Percentiles rank a stretch among this genome's conserved stretches.
phyloP scores from a whole-genome alignment of 2,329 filamentous ascomycete species.

The Grosmannia penicillata region DNA sequence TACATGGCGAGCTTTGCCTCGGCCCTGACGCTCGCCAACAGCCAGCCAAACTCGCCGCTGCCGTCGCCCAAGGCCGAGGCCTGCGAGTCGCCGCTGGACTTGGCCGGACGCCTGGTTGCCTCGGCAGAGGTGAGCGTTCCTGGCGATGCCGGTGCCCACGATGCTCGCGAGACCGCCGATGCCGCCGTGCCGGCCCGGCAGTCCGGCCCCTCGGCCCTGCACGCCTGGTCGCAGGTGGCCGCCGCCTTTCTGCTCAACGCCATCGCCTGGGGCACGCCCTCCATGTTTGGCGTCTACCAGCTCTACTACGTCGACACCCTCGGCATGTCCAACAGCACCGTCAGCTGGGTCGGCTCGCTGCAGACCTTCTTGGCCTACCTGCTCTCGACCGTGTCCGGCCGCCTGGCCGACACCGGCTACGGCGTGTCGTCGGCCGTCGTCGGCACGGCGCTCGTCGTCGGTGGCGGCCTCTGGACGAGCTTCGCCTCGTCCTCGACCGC shows the following conservation, averaged over 20 bases:
- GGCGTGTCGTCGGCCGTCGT: constrained; percentile 23
- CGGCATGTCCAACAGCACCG: constrained; percentile 18
- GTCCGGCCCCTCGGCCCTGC: not conserved
- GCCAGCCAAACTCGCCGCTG: not conserved
- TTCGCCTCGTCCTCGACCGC: not conserved
- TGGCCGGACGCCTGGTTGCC: not conserved
- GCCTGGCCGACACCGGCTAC: constrained; percentile 35
- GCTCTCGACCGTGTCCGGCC: constrained; percentile 31
- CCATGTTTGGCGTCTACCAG: constrained; percentile 34
- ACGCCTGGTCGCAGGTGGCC: constrained; percentile 36
- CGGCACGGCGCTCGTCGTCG: constrained; percentile 26
- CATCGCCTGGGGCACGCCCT: constrained; percentile 34
- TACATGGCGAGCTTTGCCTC: not conserved
- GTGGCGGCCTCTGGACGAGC: constrained; percentile 31
- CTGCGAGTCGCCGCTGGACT: not conserved
- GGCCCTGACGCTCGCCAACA: not conserved
- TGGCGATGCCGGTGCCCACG: no score
- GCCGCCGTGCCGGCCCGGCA: no score
- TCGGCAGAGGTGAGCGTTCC: no score
- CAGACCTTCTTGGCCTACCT: constrained; percentile 35
- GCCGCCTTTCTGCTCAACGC: constrained; percentile 31
- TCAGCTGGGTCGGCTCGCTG: constrained; percentile 35
- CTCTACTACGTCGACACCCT: constrained; percentile 25
- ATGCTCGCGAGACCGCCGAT: no score
- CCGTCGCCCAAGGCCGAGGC: not conserved